Percentiles rank a stretch among this genome's conserved stretches.
phyloP scores from a whole-genome alignment of 345 rosid genomes.

The Dipteronia sinensis region DNA sequence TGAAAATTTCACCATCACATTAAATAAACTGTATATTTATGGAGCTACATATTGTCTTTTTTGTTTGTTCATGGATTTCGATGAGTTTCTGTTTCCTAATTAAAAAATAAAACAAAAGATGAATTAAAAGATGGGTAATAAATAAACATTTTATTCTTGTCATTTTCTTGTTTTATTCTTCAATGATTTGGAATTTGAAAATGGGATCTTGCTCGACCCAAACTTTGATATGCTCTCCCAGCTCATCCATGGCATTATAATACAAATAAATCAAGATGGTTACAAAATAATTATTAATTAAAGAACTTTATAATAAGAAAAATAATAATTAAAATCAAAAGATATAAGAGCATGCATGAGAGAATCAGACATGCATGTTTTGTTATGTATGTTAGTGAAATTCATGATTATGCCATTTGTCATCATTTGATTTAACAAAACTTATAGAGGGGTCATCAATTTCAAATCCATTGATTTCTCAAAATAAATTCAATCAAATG shows the following conservation, averaged over 20 bases:
- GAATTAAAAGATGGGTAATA: background rate
- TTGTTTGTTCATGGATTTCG: conserved; percentile 30
- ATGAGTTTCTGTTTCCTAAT: conserved; percentile 27
- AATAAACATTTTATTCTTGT: conserved; percentile 47
- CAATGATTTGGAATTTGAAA: conserved; percentile 58
- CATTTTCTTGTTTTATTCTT: conserved; percentile 70
- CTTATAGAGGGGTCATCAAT: background rate
- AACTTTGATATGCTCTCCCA: conserved; percentile 54
- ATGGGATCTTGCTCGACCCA: conserved; percentile 42
- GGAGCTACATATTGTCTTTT: conserved; percentile 25
- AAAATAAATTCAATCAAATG: too few species aligned
- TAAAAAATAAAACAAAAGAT: background rate
- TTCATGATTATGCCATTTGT: too few species aligned
- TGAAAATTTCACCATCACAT: background rate
- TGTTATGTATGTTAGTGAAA: background rate
- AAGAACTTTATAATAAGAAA: background rate
- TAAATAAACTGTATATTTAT: background rate
- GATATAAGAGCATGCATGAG: background rate
- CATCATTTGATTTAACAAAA: too few species aligned
- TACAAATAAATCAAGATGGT: conserved; percentile 20
- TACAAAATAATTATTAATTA: background rate
- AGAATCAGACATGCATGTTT: background rate
- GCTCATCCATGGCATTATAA: conserved; percentile 49
- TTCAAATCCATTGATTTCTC: background rate
- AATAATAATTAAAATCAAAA: conserved; percentile 2